Conservation (phyloP, 176 grass and related monocot species). For the Hyparrhenia diplandra region DNA sequence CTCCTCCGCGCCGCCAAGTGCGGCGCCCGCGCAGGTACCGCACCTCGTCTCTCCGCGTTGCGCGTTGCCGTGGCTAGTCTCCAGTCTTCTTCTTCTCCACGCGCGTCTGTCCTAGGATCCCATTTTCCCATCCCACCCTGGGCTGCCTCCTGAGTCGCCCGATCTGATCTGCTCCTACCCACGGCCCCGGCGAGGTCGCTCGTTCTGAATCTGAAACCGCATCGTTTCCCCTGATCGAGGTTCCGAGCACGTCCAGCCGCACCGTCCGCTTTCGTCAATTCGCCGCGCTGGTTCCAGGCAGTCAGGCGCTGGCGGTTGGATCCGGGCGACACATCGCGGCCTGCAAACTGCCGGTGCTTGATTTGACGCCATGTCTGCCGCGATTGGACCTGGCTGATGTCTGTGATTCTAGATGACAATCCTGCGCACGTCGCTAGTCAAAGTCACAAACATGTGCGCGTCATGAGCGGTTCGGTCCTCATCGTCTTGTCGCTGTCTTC, state of each 20-base stretch:
- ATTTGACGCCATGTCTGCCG: neutral
- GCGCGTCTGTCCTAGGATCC: neutral
- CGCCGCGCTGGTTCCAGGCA: neutral
- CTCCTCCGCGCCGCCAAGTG: constrained; percentile 75
- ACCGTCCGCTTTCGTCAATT: neutral
- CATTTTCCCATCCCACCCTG: neutral
- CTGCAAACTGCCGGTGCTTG: neutral
- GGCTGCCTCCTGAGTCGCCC: neutral
- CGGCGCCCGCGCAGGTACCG: constrained; percentile 58
- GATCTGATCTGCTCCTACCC: neutral
- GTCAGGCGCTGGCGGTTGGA: neutral
- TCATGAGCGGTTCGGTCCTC: neutral
- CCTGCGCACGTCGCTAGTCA: neutral
- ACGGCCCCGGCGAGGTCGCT: neutral
- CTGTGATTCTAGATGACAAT: neutral
- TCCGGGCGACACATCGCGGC: neutral
- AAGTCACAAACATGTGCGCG: neutral
- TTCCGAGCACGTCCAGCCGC: neutral
- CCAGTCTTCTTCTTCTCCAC: neutral
- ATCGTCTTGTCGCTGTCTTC: constrained; percentile 20
- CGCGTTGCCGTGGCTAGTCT: too few species aligned
- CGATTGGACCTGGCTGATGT: neutral
- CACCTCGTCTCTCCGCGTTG: too few species aligned
- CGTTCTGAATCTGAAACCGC: neutral
- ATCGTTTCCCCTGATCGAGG: neutral